Evolutionary conservation across 495 filamentous ascomycete species (phyloP), one percentile per base, ranked within the genome.

Genomic region (Neurospora sp.): DNA sequence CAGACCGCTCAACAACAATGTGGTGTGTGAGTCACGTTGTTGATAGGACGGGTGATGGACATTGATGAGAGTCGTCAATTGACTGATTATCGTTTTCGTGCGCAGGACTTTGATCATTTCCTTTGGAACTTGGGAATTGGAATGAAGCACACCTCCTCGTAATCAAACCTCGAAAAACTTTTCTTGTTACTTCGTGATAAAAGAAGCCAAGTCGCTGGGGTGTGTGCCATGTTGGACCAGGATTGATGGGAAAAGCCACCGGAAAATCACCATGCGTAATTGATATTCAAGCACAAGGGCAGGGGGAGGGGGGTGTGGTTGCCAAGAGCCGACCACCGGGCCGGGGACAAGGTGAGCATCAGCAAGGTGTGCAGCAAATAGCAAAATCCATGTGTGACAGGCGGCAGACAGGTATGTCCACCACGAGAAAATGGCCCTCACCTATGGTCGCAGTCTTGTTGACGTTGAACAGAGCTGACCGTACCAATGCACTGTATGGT

Each of bases 11-110:
- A 71, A 68, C 48, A 61, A 61, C 12, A 31, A 18, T 35, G 27
- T 61, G 31, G 16, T 61, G 72, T 79, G 80, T 81, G 82, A 82
- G 75, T 82, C 81, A 82, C 78, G 42, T 71, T 72, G 40, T n/a
- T 40, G 53, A 66, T 66, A 18, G 27, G 53, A 37, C 27, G 27
- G 14, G 8, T 35, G 27, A 37, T 35, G 6, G 53, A 66, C 27
- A 37, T 8, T 66, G 53, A 35, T 35, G 27, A 35, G 53, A 66
- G 53, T 66, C 53, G 27, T 66, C 53, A 37, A 35, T 66, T 35
- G 27, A 35, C 27, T 16, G 22, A 61, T 61, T 5, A 61, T 61
- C 53, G 10, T 27, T 59, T 59, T 59, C 20, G 48, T 59, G 48
- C 48, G 53, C 20, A 61, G 53, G 53, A 61, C 53, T 61, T 31